Evolutionary conservation across 1,284 basidiomycete genomes (phyloP), one percentile per base, ranked within the genome.

Genomic region (Irpex rosettiformis): DNA sequence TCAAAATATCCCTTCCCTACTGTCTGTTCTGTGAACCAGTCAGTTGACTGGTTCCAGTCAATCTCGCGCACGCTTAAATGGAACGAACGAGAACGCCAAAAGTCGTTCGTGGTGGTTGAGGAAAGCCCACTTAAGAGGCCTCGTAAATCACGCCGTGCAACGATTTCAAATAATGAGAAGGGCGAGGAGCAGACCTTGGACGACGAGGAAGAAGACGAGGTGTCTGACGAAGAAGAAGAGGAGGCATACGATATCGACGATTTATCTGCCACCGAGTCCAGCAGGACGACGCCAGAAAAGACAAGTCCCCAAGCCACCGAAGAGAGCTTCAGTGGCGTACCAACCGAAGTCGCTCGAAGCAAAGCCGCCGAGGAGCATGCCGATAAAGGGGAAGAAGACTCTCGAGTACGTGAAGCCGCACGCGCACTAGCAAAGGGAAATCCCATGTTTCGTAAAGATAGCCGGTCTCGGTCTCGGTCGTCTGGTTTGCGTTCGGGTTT

Each of bases 1-100:
- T 98, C 96, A 3, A 94, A 91, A 70, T 99, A 96, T 73, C 97
- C 97, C 3, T 99, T 99, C 82, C 97, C 97, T 0, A 99, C 97
- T 1, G 94, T 99, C 4, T 98, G 95, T 70, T 94, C 94, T 8
- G 94, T 98, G 70, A 97, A 96, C 64, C 96, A 98, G 72, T 96
- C 93, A 5, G 94, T 91, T 2, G 96, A 99, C 71, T 99, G 97
- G 97, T 99, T 99, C 85, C 88, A 94, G 62, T 85, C 95, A 8
- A 99, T 98, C 63, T 92, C 91, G 29, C 83, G 95, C n/a, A 98
- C 95, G 6, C 80, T 98, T 57, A 94, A 96, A 71, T 98, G 95
- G 94, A 98, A 98, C 75, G 95, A 99, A 72, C 88, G 97, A 21
- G 94, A 98, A 73, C 85, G 94, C 48, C 96, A 98, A 70, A 98